Conservation (phyloP, 1,284 basidiomycete species). For the Irpex rosettiformis region DNA sequence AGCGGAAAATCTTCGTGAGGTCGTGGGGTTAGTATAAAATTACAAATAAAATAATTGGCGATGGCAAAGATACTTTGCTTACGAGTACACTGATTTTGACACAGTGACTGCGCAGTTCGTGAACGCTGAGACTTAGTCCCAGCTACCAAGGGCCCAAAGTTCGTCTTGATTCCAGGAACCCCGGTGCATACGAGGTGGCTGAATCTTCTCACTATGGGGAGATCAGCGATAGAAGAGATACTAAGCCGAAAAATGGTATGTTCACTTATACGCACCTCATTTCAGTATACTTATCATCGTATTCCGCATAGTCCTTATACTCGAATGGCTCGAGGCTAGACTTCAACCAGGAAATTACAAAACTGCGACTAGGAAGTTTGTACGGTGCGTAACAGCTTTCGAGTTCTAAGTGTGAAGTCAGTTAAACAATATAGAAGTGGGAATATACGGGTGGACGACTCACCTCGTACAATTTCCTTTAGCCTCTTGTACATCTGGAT, state of each 20-base stretch:
- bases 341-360: background rate
- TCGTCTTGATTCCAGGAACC: conserved; percentile 1
- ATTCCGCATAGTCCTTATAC: background rate
- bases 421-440: background rate
- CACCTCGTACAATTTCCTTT: conserved; percentile 11
- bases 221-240: background rate
- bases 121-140: background rate
- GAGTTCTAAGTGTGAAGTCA: background rate
- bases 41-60: background rate
- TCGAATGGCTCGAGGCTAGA: background rate
- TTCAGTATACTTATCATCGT: background rate
- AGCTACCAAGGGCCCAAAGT: background rate
- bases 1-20: background rate
- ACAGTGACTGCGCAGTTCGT: too few species aligned
- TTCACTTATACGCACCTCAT: background rate
- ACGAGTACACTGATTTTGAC: too few species aligned
- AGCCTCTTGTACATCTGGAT: conserved; percentile 4
- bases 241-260: background rate
- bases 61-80: background rate
- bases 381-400: conserved; percentile 6
- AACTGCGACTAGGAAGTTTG: background rate
- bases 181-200: background rate
- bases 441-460: too few species aligned
- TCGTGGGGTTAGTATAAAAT: background rate
- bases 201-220: background rate